Percentiles rank a stretch among this genome's conserved stretches.
Evolutionary conservation across 2,329 filamentous ascomycete species (phyloP).

Genomic region (Tothia fuscella): DNA sequence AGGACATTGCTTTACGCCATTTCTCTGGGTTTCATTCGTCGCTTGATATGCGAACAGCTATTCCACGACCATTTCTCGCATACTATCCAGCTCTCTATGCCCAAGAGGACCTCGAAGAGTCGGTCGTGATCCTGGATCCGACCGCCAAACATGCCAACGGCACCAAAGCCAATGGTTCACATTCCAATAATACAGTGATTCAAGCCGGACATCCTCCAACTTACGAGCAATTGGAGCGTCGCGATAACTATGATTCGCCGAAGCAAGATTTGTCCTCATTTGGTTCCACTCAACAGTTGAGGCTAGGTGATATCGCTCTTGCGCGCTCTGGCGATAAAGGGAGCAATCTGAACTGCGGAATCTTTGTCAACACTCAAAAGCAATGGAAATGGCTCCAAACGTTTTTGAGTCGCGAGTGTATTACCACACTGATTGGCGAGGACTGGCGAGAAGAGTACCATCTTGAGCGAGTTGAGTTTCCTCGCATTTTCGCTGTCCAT

Average conservation of each 20-base stretch:
- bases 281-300: constrained; percentile 5
- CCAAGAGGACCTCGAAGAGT: constrained; percentile 21
- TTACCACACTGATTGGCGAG: constrained; percentile 19
- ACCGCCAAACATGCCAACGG: constrained; percentile 21
- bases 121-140: constrained; percentile 20
- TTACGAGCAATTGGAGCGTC: constrained; percentile 26
- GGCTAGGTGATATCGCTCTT: constrained; percentile 10
- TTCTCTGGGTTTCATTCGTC: constrained; percentile 32
- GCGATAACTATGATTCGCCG: constrained; percentile 9
- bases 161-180: constrained; percentile 14
- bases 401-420: constrained; percentile 17
- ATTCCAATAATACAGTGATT: neutral
- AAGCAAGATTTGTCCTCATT: constrained; percentile 1
- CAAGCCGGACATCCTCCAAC: constrained; percentile 16
- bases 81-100: constrained; percentile 31
- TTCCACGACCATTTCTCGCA: constrained; percentile 29
- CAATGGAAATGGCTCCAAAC: constrained; percentile 23
- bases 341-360: constrained; percentile 24
- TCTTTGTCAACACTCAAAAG: constrained; percentile 23
- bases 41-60: constrained; percentile 29
- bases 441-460: constrained; percentile 17
- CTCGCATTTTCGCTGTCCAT: constrained; percentile 21
- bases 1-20: constrained; percentile 31
- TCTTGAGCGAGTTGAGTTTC: constrained; percentile 22
- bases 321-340: constrained; percentile 22